Conservation (phyloP, 2,329 filamentous ascomycete genomes). For the Sphaceloma murrayae region DNA sequence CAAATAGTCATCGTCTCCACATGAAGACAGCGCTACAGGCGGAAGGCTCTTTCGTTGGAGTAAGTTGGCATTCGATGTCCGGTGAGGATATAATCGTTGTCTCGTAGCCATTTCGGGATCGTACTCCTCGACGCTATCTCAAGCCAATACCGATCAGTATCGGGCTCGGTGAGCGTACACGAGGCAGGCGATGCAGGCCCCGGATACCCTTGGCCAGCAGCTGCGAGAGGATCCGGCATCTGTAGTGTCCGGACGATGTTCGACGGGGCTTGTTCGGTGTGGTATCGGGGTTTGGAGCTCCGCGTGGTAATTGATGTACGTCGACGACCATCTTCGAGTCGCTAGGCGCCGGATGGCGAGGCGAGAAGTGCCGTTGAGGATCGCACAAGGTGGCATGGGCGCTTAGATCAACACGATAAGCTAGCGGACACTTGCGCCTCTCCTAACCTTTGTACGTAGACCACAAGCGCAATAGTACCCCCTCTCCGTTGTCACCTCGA, state of each 20-base stretch:
- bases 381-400: not conserved
- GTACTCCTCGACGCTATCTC: conserved; percentile 22
- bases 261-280: not conserved
- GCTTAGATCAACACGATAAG: too few species aligned
- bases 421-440: too few species aligned
- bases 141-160: conserved; percentile 20
- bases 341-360: too few species aligned
- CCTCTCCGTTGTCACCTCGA: too few species aligned
- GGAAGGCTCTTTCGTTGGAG: conserved; percentile 21
- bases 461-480: too few species aligned
- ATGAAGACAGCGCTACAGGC: conserved; percentile 17
- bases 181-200: not conserved
- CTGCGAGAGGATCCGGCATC: too few species aligned
- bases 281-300: not conserved
- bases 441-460: too few species aligned
- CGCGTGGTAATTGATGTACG: too few species aligned
- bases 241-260: too few species aligned
- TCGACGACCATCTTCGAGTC: too few species aligned
- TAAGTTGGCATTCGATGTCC: conserved; percentile 26
- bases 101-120: conserved; percentile 24
- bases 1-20: conserved; percentile 18
- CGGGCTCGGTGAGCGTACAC: not conserved
- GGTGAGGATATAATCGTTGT: conserved; percentile 24
- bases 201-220: too few species aligned
- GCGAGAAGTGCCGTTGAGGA: too few species aligned